phyloP scores from a whole-genome alignment of 176 grass and related monocot genomes.

The Bonia amplexicaulis region DNA sequence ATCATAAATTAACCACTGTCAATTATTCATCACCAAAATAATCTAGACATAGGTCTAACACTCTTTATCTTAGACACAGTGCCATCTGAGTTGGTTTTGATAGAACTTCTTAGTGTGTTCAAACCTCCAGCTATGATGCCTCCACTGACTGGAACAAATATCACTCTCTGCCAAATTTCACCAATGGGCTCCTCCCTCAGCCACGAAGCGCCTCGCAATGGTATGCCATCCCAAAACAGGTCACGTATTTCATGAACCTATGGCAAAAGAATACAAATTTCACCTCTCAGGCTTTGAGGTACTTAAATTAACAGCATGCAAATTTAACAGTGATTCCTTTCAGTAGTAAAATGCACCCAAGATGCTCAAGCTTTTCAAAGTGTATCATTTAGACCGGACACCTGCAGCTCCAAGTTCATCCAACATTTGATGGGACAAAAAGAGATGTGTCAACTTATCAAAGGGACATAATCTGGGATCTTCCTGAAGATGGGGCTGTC shows the following conservation, averaged over 20 bases:
- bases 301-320: not conserved
- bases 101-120: slow-evolving; percentile 53
- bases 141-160: slow-evolving; percentile 67
- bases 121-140: slow-evolving; percentile 73
- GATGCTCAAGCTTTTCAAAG: not conserved
- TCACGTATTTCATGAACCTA: slow-evolving; percentile 91
- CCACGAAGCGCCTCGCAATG: slow-evolving; percentile 64
- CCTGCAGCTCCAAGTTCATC: not conserved
- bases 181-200: slow-evolving; percentile 64
- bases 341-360: slow-evolving; percentile 3
- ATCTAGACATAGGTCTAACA: too few relatives aligned
- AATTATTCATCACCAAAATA: too few relatives aligned
- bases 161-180: slow-evolving; percentile 76
- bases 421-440: not conserved
- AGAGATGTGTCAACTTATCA: not conserved
- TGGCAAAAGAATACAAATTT: not conserved
- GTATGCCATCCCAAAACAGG: slow-evolving; percentile 80
- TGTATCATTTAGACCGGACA: not conserved
- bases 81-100: slow-evolving; percentile 30
- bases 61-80: slow-evolving; percentile 34
- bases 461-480: not conserved
- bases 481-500: not conserved
- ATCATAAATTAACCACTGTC: too few relatives aligned
- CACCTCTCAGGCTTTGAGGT: slow-evolving; percentile 5
- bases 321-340: not conserved